Evolutionary conservation across 2,329 filamentous ascomycete genomes (phyloP), one percentile per base, ranked within the genome.

Genomic region (Laburnicola sp.): DNA sequence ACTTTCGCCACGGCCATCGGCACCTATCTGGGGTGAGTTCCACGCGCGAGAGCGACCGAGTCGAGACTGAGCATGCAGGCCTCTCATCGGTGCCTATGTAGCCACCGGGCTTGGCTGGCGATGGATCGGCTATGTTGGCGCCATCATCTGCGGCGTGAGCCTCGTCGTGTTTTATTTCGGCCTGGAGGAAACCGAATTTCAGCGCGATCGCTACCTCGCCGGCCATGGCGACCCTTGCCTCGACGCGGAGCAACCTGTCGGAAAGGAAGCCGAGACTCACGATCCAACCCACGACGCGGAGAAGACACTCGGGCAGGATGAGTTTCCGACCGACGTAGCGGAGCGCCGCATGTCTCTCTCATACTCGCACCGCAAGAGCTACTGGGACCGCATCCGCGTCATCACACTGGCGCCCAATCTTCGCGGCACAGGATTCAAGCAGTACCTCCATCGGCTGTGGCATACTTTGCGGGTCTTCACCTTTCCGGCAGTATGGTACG

Each of bases 401-500:
- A 80, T 85, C 53, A 84, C 82, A 0, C 81, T 78, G 0, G 78
- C 81, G 0, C 78, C 78, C 2, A 83, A 82, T 48, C 61, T 84
- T 45, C 73, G 73, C 16, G 82, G 82, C 2, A 73, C 75, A 0
- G 82, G 82, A 5, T 75, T 80, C 53, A 78, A 75, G 58, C 82
- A 84, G 59, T 85, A 84, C 56, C 65, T 76, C 26, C 63, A 71
- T 35, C 80, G 81, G 2, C 71, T 84, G 2, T 79, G 78, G 57
- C 78, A 83, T 57, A 83, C 79, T 0, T 68, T 84, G 44, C 77
- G 80, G n/a, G 72, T 84, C 36, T 83, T 84, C 61, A 75, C 76
- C 1, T 83, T 84, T 52, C 82, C 82, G 0, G 81, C 81, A 1
- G 80, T 84, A 7, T 75, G 81, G 55, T 84, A 79, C 54, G 80